Base-by-base conservation (phyloP, 257 asterid species). In the Orobanche coerulescens region DNA sequence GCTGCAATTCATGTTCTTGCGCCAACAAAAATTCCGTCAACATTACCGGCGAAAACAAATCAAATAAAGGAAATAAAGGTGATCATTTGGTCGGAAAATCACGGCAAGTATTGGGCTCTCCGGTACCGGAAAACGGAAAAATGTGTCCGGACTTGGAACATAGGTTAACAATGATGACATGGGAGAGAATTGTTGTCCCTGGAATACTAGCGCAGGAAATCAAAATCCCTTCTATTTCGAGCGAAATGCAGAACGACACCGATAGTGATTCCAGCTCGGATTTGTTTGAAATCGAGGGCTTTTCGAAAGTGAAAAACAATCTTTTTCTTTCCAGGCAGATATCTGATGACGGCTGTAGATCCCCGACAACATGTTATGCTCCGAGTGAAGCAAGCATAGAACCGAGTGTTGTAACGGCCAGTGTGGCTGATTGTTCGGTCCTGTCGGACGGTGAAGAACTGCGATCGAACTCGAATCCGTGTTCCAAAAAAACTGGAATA, bases 341-440 rank as follows among this genome's bases (percentile, higher is more conserved):
- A 5, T 78, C 90, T 11, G 84, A 73, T 11, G 84, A 73, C n/a
- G 64, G 77, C 7, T 64, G 76, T 4, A 16, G 61, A 18, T 52
- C 78, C 12, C 84, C 75, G 37, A 26, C 71, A 5, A 65, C 75
- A 0, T 80, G 85, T 57, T 84, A 89, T 46, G 90, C 94, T 2
- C 95, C 95, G n/a, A 90, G 97, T 6, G 95, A 90, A 68, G 94
- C 84, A 18, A 90, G 97, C 69, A 72, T 90, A 58, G 94, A 87
- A 65, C 87, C 95, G 97, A 90, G 95, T 16, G 86, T 87, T 1
- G 71, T 81, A 2, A 87, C 97, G 0, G 95, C 93, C 34, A 90
- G 93, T 31, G 93, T 88, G 3, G 94, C 82, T 0, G 76, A 71
- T 81, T 86, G 82, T 79, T 78, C 94, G 0, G 52, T 62, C 0